These are phyloP conservation scores for Jaapia argillacea DNA, from an alignment of 768 basidiomycete genomes.

Conservation along the genomic window DNA sequence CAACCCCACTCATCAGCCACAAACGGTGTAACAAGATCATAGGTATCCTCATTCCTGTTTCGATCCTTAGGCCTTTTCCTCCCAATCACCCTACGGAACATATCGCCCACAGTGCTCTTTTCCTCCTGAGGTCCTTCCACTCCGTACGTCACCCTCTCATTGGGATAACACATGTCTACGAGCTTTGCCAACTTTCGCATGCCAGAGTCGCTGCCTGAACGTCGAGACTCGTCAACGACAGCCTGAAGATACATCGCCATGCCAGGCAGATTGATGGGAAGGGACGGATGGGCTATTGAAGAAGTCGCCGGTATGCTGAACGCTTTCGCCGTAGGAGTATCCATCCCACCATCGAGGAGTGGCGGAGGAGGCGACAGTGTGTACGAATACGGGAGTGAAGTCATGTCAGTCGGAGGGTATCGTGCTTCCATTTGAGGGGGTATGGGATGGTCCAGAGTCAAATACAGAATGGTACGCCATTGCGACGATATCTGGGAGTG, in stretches of 20 bases:
- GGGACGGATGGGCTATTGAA: conserved; percentile 51
- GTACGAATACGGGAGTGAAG: conserved; percentile 65
- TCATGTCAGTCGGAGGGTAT: conserved; percentile 50
- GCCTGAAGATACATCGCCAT: conserved; percentile 69
- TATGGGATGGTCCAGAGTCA: conserved; percentile 62
- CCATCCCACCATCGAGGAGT: conserved; percentile 53
- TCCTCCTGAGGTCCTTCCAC: conserved; percentile 24
- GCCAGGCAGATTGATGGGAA: conserved; percentile 69
- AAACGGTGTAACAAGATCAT: conserved; percentile 77
- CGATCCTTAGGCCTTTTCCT: conserved; percentile 35
- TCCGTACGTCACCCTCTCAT: conserved; percentile 17
- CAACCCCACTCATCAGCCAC: conserved; percentile 58
- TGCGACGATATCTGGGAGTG: too few relatives aligned
- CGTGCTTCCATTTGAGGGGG: conserved; percentile 34
- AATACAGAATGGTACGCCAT: conserved; percentile 72
- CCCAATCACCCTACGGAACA: conserved; percentile 55
- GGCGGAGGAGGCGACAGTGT: conserved; percentile 46
- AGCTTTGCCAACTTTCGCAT: conserved; percentile 60
- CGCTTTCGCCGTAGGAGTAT: conserved; percentile 54
- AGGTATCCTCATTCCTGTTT: conserved; percentile 67
- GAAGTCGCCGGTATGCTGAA: conserved; percentile 60
- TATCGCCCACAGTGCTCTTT: conserved; percentile 33
- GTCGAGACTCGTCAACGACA: conserved; percentile 59
- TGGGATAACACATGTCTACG: conserved; percentile 58
- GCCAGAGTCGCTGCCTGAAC: conserved; percentile 53